These are phyloP conservation scores for Gastrolobium villosum DNA, from an alignment of 306 rosid genomes.

Conservation along the genomic window DNA sequence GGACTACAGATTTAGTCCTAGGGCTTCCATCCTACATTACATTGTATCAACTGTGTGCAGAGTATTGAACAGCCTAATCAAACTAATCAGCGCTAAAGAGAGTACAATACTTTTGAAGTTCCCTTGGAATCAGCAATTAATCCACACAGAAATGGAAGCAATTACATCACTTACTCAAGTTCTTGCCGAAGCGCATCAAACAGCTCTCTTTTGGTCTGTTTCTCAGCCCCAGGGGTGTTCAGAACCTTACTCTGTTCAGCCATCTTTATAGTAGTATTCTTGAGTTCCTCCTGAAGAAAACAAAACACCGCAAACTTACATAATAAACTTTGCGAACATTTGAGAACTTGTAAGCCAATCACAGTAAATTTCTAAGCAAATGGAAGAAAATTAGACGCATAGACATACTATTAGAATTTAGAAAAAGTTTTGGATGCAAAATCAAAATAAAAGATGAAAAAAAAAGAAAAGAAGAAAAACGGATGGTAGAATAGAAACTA, in stretches of 20 bases:
- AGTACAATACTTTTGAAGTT: not conserved
- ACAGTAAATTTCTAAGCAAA: not conserved
- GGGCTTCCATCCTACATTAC: not conserved
- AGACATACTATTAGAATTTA: not conserved
- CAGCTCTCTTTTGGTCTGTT: constrained; percentile 93
- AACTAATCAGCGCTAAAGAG: not conserved
- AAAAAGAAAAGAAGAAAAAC: not conserved
- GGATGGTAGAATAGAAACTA: constrained; percentile 36
- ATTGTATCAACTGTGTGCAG: not conserved
- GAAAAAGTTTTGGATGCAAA: not conserved
- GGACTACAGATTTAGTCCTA: not conserved
- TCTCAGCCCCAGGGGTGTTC: constrained; percentile 94
- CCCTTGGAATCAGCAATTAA: not conserved
- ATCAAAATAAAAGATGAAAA: not conserved
- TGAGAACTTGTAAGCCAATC: not conserved
- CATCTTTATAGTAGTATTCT: constrained; percentile 87
- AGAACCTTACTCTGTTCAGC: constrained; percentile 96
- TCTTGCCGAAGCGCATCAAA: constrained; percentile 90
- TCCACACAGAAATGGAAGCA: not conserved
- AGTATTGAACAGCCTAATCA: not conserved
- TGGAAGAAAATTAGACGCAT: not conserved
- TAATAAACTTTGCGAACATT: not conserved
- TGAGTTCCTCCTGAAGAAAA: constrained; percentile 81
- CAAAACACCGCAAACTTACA: constrained; percentile 3
- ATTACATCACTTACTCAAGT: constrained; percentile 72